These are phyloP conservation scores for Kwoniella shivajii DNA, from an alignment of 1,284 basidiomycete species.

Conservation along the genomic window DNA sequence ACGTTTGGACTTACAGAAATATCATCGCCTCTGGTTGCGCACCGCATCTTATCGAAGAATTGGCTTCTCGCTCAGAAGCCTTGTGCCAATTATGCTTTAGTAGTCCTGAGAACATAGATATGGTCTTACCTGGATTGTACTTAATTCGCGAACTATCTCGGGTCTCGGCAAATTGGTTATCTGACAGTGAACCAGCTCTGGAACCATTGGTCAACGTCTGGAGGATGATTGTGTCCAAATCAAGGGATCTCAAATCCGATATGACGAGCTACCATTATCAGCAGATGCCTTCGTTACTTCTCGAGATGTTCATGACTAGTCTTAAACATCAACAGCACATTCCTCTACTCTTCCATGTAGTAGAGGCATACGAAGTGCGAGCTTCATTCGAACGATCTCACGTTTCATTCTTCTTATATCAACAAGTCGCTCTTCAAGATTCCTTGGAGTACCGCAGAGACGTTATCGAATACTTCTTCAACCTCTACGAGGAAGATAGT, in stretches of 20 bases:
- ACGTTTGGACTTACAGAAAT: conserved; percentile 77
- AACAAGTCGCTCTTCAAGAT: conserved; percentile 69
- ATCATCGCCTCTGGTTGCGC: conserved; percentile 77
- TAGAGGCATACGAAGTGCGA: conserved; percentile 78
- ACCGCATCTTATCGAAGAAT: conserved; percentile 71
- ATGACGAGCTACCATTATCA: conserved; percentile 57
- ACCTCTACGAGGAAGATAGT: conserved; percentile 72
- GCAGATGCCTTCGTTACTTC: conserved; percentile 70
- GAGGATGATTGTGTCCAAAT: conserved; percentile 58
- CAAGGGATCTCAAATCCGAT: conserved; percentile 45
- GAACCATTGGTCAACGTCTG: conserved; percentile 72
- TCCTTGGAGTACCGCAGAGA: conserved; percentile 71
- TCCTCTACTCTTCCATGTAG: conserved; percentile 86
- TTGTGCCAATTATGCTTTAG: conserved; percentile 66
- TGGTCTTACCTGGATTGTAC: conserved; percentile 69
- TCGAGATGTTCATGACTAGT: conserved; percentile 71
- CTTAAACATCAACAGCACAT: conserved; percentile 70
- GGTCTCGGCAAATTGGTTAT: conserved; percentile 72
- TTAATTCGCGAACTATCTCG: conserved; percentile 76
- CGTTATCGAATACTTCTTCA: conserved; percentile 80
- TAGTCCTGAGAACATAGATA: conserved; percentile 60
- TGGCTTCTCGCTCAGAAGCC: conserved; percentile 65
- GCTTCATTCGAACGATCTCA: conserved; percentile 79
- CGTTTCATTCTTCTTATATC: conserved; percentile 85
- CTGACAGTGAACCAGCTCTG: conserved; percentile 62